A percentile compares a stretch with the other conserved stretches of the same genome.
Conservation (phyloP, 2,329 filamentous ascomycete genomes). For the Cercospora sp. region DNA sequence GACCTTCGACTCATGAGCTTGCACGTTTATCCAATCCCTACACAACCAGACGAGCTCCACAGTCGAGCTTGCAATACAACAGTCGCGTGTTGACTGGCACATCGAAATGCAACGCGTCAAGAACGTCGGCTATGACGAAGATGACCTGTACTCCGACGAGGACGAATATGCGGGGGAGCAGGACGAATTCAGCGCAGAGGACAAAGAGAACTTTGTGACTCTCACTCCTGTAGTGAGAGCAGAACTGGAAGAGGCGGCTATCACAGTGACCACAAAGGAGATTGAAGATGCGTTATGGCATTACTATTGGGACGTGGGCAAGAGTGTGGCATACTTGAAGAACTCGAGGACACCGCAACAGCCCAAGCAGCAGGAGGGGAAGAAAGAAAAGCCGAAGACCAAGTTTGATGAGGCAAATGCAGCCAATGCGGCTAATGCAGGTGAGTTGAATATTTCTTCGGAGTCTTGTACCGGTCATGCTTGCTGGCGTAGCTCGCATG, state of each 20-base stretch:
- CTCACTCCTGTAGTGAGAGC: constrained; percentile 39
- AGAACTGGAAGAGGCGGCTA: constrained; percentile 37
- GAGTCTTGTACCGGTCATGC: neutral
- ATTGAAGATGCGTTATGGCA: constrained; percentile 92
- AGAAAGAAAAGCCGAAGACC: constrained; percentile 46
- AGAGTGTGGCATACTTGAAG: constrained; percentile 77
- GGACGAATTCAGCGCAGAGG: constrained; percentile 44
- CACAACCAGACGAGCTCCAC: neutral
- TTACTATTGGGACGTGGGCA: constrained; percentile 91
- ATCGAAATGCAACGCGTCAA: constrained; percentile 47
- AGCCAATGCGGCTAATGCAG: constrained; percentile 45
- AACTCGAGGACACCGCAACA: constrained; percentile 41
- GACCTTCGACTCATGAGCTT: constrained; percentile 6
- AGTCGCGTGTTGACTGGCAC: neutral
- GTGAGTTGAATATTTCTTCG: constrained; percentile 44
- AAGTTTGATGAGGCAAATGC: constrained; percentile 52
- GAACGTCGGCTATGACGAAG: constrained; percentile 51
- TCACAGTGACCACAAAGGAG: constrained; percentile 63
- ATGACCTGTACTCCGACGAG: constrained; percentile 56
- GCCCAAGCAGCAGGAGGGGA: constrained; percentile 35
- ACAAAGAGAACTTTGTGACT: constrained; percentile 38
- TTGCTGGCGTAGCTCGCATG: neutral
- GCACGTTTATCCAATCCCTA: neutral
- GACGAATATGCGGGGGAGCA: constrained; percentile 49
- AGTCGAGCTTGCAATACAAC: neutral